phyloP scores from a whole-genome alignment of 768 basidiomycete species.

The Mycena albidolilacea region DNA sequence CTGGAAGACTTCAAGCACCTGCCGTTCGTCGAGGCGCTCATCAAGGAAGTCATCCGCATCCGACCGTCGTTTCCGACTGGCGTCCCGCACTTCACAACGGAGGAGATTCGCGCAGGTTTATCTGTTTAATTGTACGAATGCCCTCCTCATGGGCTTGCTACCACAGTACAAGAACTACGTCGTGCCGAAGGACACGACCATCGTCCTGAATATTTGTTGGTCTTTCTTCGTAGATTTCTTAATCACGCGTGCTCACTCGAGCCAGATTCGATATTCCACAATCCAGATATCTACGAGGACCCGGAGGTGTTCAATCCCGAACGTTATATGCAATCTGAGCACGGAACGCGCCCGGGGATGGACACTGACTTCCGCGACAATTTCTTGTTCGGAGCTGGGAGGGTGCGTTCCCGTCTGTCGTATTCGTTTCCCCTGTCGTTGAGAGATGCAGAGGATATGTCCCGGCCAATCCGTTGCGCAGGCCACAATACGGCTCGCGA shows the following conservation, averaged over 20 bases:
- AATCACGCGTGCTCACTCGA: neutral
- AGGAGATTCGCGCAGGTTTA: constrained; percentile 21
- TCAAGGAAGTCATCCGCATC: constrained; percentile 38
- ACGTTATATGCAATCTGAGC: constrained; percentile 33
- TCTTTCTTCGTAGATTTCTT: neutral
- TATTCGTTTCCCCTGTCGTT: neutral
- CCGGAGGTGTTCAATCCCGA: constrained; percentile 41
- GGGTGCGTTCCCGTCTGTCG: constrained; percentile 21
- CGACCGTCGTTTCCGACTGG: constrained; percentile 28
- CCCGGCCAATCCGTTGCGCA: constrained; percentile 36
- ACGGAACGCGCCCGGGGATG: constrained; percentile 37
- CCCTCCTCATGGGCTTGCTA: too few relatives aligned
- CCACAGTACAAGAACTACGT: constrained; percentile 35
- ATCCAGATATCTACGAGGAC: constrained; percentile 39
- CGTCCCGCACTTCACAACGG: constrained; percentile 28
- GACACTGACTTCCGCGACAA: constrained; percentile 38
- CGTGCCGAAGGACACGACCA: constrained; percentile 36
- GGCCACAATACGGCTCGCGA: constrained; percentile 28
- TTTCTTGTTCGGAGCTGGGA: constrained; percentile 36
- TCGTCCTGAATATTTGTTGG: constrained; percentile 42
- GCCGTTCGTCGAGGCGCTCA: constrained; percentile 41
- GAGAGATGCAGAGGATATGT: constrained; percentile 37
- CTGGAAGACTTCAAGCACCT: constrained; percentile 36
- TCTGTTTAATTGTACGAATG: neutral
- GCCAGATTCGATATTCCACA: constrained; percentile 39